Evolutionary conservation across 495 filamentous ascomycete species (phyloP).

Genomic region (Penicillium maclennaniae): DNA sequence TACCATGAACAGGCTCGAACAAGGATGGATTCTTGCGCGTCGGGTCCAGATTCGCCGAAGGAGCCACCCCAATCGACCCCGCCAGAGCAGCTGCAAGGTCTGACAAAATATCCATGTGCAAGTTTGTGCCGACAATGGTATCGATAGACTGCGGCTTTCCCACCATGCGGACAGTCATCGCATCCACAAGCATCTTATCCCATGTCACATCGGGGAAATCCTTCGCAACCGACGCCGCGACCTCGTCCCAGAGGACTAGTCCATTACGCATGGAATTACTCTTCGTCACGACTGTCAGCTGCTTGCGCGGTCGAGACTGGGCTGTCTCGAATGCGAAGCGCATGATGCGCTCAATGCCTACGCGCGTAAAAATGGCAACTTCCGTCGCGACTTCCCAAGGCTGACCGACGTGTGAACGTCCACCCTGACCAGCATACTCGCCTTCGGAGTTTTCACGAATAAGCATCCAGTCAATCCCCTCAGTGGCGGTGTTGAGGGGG

Average conservation of each 20-base stretch:
- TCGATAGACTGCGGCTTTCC: constrained; percentile 44
- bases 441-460: constrained; percentile 51
- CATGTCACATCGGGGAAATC: constrained; percentile 46
- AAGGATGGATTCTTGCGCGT: constrained; percentile 52
- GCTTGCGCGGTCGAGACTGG: constrained; percentile 33
- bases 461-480: constrained; percentile 47
- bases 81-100: constrained; percentile 50
- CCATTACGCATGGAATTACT: constrained; percentile 49
- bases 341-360: constrained; percentile 47
- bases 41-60: constrained; percentile 56
- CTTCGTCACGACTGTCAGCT: constrained; percentile 49
- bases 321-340: constrained; percentile 48
- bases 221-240: constrained; percentile 34
- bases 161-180: constrained; percentile 51
- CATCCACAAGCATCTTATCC: constrained; percentile 53
- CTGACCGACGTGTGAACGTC: constrained; percentile 36
- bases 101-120: constrained; percentile 50
- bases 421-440: constrained; percentile 50
- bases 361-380: constrained; percentile 45
- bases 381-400: constrained; percentile 48
- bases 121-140: constrained; percentile 49
- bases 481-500: constrained; percentile 33
- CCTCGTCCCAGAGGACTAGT: constrained; percentile 49
- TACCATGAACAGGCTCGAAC: constrained; percentile 61
- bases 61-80: constrained; percentile 48